Base-by-base conservation (phyloP, 1,284 basidiomycete species). In the Marasmius tenuissimus region DNA sequence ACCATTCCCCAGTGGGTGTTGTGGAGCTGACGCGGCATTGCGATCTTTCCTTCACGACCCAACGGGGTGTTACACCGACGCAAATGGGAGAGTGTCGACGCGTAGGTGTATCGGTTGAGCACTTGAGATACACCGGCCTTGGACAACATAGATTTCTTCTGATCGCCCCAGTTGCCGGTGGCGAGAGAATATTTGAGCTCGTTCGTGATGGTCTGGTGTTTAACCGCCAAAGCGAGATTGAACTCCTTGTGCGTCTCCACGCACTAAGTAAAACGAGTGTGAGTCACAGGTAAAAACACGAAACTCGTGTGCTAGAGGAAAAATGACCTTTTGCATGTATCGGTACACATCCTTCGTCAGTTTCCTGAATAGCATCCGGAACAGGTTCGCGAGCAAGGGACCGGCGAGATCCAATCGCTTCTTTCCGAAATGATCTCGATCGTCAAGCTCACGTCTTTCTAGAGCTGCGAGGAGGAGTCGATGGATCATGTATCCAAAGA, bases 1-100 rank as follows among this genome's bases (percentile, higher is more conserved):
- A 99, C 97, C 96, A 99, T 98, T 52, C 97, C 97, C 97, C 97
- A 99, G 73, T 99, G 97, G 1, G 97, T 98, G 74, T 99, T 99
- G 78, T 99, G 97, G 61, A 99, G 82, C 73, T 99, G 97, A 72
- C 97, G 97, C 58, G 97, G 97, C 75, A 98, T 99, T 57, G 97
- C 97, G 62, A 99, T 99, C 81, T 99, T 99, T 65, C 96, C 96
- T 75, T 99, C 97, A 67, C 97, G 91, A 61, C 97, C 97, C 58
- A 99, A 89, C 2, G 97, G 97, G 0, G 97, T 99, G 75, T 99
- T 99, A 74, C 95, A 97, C 37, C 97, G 93, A 71, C 97, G 95
- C 72, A 99, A 80, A 82, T 99, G 97, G 3, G 97, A 99, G 16
- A 99, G 81, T 0, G 97, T 99, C 61, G 94, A 91, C n/a, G n/a